Evolutionary conservation across 805 yeast species (phyloP), one percentile per base, ranked within the genome.

Genomic region (Zygoascus ofunaensis): DNA sequence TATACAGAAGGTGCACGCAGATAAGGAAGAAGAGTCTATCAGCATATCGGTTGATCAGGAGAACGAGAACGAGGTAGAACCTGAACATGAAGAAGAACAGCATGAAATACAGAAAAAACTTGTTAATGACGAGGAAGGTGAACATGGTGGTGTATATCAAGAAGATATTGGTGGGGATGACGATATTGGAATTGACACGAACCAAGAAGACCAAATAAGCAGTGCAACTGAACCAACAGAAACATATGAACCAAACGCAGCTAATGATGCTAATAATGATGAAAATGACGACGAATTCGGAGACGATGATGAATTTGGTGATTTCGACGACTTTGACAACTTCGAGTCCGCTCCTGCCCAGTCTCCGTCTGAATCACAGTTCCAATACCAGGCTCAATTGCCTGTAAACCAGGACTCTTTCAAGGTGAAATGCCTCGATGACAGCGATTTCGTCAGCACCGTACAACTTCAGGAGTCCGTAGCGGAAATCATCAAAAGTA

Each of bases 291-390:
- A 56, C 26, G n/a, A n/a, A n/a, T n/a, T n/a, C 40, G 46, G 42
- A 22, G 41, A 19, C 12, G 59, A 53, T 39, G 60, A 56, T 23
- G 41, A 37, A 7, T 53, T 52, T 44, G 65, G 55, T 3, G 65
- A 62, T 35, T 56, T 55, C 42, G 67, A 60, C 43, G 67, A 61
- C 33, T 63, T 64, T 40, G 67, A 55, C 20, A 66, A 58, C 24
- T 52, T 55, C 39, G 59, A 53, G 17, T 53, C 49, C 21, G 44
- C 44, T 8, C 41, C 40, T 8, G 36, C 17, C 36, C 15, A 34
- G 14, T n/a, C 15, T 15, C 14, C 10, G 15, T 18, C 10, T 18
- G 8, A 34, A 34, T n/a, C n/a, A 42, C 39, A 32, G 34, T 21
- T 7, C 23, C 22, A 42, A 42, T 38, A 32, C 45, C 37, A 24